Percentiles rank a stretch among this genome's conserved stretches.
phyloP scores from a whole-genome alignment of 495 filamentous ascomycete genomes.

The Parathielavia appendiculata region DNA sequence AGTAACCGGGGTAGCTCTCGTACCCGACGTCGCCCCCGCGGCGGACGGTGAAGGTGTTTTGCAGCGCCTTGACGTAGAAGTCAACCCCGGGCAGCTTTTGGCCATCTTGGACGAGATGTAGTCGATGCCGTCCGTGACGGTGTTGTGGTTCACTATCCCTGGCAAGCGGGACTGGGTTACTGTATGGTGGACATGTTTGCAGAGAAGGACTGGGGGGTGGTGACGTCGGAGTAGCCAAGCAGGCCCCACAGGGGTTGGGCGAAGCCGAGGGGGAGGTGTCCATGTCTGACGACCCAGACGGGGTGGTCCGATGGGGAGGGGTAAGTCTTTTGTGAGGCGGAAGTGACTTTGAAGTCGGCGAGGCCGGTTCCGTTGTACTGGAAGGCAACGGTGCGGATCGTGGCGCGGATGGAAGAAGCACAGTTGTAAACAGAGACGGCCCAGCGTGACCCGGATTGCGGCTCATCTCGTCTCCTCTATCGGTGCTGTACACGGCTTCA shows the following conservation, averaged over 20 bases:
- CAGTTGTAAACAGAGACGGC: slow-evolving; percentile 39
- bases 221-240: not conserved
- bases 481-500: slow-evolving; percentile 31
- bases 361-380: slow-evolving; percentile 9
- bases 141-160: not conserved
- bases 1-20: not conserved
- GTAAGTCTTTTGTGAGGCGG: slow-evolving; percentile 7
- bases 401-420: slow-evolving; percentile 36
- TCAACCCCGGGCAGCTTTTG: slow-evolving; percentile 8
- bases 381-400: slow-evolving; percentile 36
- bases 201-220: not conserved
- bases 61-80: slow-evolving; percentile 3
- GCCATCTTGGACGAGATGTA: not conserved
- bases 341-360: not conserved
- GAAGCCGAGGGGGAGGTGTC: not conserved
- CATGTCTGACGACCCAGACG: slow-evolving; percentile 11
- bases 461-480: slow-evolving; percentile 27
- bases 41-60: not conserved
- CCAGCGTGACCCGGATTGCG: slow-evolving; percentile 36
- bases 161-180: not conserved
- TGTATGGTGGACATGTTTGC: not conserved
- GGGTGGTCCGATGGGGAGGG: slow-evolving; percentile 2
- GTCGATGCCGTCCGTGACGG: not conserved
- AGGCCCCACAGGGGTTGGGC: slow-evolving; percentile 9
- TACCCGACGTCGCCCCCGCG: not conserved